Conservation (phyloP, 192 early-diverging fungal genomes). For the Coemansia sp. region DNA sequence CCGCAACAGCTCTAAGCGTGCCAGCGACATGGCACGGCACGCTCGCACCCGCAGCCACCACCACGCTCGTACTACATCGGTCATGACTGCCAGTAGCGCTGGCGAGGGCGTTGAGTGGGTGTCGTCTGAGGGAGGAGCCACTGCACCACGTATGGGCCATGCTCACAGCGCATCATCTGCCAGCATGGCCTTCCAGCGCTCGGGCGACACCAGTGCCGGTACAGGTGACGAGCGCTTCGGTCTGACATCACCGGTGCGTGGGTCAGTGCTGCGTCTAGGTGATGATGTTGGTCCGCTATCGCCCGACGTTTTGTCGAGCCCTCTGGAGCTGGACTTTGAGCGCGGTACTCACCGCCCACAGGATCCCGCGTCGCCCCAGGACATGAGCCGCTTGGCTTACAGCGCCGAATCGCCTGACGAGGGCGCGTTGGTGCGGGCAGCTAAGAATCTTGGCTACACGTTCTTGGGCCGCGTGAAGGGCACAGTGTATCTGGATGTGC, state of each 20-base stretch:
- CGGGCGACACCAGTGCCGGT: slow-evolving; percentile 4
- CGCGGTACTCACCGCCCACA: background rate
- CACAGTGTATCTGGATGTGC: slow-evolving; percentile 68
- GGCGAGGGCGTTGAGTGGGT: slow-evolving; percentile 45
- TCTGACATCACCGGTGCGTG: slow-evolving; percentile 5
- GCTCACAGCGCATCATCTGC: slow-evolving; percentile 15
- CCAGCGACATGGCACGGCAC: slow-evolving; percentile 44
- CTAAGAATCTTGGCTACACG: slow-evolving; percentile 76
- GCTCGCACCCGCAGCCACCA: slow-evolving; percentile 46
- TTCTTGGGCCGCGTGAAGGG: slow-evolving; percentile 75
- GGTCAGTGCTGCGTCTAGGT: background rate
- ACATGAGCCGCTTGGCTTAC: slow-evolving; percentile 57
- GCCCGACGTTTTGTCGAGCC: background rate
- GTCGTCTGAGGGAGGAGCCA: slow-evolving; percentile 13
- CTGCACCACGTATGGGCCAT: slow-evolving; percentile 11
- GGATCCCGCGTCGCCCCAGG: slow-evolving; percentile 9
- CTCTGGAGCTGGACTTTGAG: background rate
- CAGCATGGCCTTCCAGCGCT: slow-evolving; percentile 13
- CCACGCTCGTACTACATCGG: slow-evolving; percentile 46
- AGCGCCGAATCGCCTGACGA: slow-evolving; percentile 95
- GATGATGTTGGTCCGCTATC: background rate
- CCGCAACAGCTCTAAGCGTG: slow-evolving; percentile 36
- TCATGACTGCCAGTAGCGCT: slow-evolving; percentile 28
- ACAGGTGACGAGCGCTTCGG: slow-evolving; percentile 9
- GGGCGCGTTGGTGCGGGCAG: slow-evolving; percentile 84